Evolutionary conservation across 2,329 filamentous ascomycete genomes (phyloP).

Genomic region (Neonectria hederae): DNA sequence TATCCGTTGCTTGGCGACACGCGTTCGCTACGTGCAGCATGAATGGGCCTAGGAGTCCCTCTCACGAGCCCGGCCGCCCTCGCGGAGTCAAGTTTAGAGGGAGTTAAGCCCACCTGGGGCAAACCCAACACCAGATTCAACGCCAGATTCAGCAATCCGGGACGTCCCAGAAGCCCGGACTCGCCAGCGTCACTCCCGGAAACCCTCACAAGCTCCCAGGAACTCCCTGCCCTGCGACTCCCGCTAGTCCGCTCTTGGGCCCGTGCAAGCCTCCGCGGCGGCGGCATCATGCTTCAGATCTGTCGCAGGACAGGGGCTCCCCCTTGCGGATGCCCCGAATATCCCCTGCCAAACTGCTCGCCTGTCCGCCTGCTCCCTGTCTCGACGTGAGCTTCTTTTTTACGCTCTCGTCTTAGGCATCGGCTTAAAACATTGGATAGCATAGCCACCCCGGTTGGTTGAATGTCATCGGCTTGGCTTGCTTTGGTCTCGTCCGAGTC

Average conservation of each 20-base stretch:
- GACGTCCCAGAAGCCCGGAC: conserved; percentile 33
- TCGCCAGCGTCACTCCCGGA: conserved; percentile 3
- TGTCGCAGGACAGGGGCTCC: conserved; percentile 57
- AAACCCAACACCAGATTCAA: neutral
- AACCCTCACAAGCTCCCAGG: neutral
- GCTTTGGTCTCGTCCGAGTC: conserved; percentile 28
- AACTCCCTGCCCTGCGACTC: neutral
- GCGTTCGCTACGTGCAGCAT: conserved; percentile 21
- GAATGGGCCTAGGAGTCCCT: conserved; percentile 9
- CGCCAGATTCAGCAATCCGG: conserved; percentile 4
- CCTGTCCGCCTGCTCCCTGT: conserved; percentile 24
- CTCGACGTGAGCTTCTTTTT: conserved; percentile 34
- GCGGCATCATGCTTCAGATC: conserved; percentile 55
- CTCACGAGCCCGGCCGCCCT: neutral
- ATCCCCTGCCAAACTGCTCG: conserved; percentile 21
- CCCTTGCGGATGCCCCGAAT: conserved; percentile 37
- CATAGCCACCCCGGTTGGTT: conserved; percentile 29
- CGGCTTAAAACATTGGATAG: conserved; percentile 37
- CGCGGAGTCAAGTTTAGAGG: neutral
- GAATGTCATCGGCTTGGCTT: conserved; percentile 21
- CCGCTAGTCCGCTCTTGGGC: conserved; percentile 16
- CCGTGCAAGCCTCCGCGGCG: conserved; percentile 26
- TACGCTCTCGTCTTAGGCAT: conserved; percentile 28
- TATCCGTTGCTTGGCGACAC: conserved; percentile 8
- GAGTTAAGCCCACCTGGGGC: neutral